phyloP scores from a whole-genome alignment of 257 asterid species.

The Nicotiana knightiana region DNA sequence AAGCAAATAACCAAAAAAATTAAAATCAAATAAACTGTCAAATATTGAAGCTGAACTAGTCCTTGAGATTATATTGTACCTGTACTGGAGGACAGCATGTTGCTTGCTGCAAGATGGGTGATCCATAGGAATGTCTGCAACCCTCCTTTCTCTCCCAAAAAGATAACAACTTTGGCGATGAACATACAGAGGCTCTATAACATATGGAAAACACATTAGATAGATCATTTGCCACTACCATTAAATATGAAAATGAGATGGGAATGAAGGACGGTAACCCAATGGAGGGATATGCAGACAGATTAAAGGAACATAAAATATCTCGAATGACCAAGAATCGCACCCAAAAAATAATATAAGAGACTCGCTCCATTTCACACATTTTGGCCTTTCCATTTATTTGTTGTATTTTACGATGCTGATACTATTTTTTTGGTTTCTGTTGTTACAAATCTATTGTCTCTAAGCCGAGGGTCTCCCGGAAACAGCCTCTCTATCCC shows the following conservation, averaged over 20 bases:
- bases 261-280: background rate
- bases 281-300: background rate
- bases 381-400: too few relatives aligned
- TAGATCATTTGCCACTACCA: background rate
- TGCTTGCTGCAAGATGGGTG: constrained; percentile 99
- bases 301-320: background rate
- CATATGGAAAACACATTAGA: constrained; percentile 14
- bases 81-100: constrained; percentile 93
- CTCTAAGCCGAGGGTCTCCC: too few relatives aligned
- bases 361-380: background rate
- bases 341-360: background rate
- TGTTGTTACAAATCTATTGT: too few relatives aligned
- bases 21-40: constrained; percentile 1
- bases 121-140: constrained; percentile 94
- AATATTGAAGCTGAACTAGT: constrained; percentile 3
- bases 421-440: too few relatives aligned
- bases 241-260: background rate
- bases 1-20: background rate
- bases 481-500: too few relatives aligned
- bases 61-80: constrained; percentile 39
- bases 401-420: too few relatives aligned
- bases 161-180: constrained; percentile 96
- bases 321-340: background rate
- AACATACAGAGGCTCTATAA: constrained; percentile 82
- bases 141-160: constrained; percentile 96